Evolutionary conservation across 1,139 yeast species (phyloP).

Genomic region (Suhomyces bolitotheri): DNA sequence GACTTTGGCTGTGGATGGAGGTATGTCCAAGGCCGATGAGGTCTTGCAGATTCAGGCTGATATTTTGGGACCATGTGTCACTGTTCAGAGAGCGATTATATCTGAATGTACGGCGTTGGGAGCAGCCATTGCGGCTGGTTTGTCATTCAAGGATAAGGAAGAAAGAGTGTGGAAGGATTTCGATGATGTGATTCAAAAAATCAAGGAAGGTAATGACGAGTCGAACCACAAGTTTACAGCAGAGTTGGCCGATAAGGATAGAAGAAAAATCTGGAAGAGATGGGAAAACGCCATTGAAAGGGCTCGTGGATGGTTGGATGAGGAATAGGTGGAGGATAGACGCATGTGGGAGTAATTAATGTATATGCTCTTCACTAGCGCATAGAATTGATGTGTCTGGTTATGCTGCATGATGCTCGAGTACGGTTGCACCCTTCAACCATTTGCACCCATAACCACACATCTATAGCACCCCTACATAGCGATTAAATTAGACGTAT

Average conservation of each 20-base stretch:
- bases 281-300: conserved; percentile 85
- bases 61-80: conserved; percentile 81
- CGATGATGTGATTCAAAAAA: conserved; percentile 54
- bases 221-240: conserved; percentile 54
- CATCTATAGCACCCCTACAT: too few relatives aligned
- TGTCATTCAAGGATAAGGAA: conserved; percentile 57
- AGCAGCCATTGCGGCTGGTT: conserved; percentile 94
- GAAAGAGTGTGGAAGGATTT: conserved; percentile 75
- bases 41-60: conserved; percentile 95
- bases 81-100: conserved; percentile 77
- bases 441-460: too few relatives aligned
- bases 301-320: conserved; percentile 74
- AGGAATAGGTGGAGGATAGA: too few relatives aligned
- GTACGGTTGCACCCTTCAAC: too few relatives aligned
- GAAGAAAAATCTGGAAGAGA: conserved; percentile 66
- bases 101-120: conserved; percentile 95
- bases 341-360: too few relatives aligned
- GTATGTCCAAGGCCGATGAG: conserved; percentile 89
- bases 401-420: too few relatives aligned
- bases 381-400: too few relatives aligned
- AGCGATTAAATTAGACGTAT: too few relatives aligned
- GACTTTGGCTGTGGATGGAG: conserved; percentile 84
- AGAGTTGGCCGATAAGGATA: conserved; percentile 54
- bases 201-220: conserved; percentile 36
- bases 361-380: too few relatives aligned